Conservation (phyloP, 805 yeast genomes). For the Teunomyces lycoperdinae region DNA sequence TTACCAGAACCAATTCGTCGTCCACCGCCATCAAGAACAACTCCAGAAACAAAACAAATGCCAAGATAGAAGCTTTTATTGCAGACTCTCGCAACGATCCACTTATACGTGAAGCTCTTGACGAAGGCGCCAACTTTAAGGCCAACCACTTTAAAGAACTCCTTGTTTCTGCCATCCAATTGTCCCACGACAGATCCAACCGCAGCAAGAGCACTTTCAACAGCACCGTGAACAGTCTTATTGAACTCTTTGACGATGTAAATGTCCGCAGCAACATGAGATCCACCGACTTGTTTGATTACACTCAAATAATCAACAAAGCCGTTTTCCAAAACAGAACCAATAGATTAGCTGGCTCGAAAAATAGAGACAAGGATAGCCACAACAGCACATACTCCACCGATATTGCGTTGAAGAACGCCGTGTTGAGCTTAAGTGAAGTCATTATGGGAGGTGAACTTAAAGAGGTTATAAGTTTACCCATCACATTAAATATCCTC, state of each 20-base stretch:
- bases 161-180: conserved; percentile 20
- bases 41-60: conserved; percentile 1
- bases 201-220: conserved; percentile 7
- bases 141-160: conserved; percentile 30
- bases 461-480: conserved; percentile 18
- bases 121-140: conserved; percentile 17
- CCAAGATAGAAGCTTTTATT: conserved; percentile 18
- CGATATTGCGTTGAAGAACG: conserved; percentile 29
- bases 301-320: conserved; percentile 19
- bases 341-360: conserved; percentile 27
- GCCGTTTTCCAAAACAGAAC: conserved; percentile 31
- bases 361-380: conserved; percentile 40
- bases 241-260: conserved; percentile 10
- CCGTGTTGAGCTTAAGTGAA: conserved; percentile 31
- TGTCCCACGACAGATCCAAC: conserved; percentile 1
- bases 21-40: conserved; percentile 5
- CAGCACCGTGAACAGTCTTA: conserved; percentile 4
- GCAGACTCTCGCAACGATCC: conserved; percentile 22
- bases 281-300: conserved; percentile 20
- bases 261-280: conserved; percentile 17
- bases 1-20: conserved; percentile 20
- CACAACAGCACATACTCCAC: conserved; percentile 20
- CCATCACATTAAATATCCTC: conserved; percentile 22
- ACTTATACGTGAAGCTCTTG: conserved; percentile 17
- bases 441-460: conserved; percentile 29